Percentiles rank a stretch among this genome's conserved stretches.
Conservation (phyloP, 345 rosid genomes). For the Eucalyptus victrix region DNA sequence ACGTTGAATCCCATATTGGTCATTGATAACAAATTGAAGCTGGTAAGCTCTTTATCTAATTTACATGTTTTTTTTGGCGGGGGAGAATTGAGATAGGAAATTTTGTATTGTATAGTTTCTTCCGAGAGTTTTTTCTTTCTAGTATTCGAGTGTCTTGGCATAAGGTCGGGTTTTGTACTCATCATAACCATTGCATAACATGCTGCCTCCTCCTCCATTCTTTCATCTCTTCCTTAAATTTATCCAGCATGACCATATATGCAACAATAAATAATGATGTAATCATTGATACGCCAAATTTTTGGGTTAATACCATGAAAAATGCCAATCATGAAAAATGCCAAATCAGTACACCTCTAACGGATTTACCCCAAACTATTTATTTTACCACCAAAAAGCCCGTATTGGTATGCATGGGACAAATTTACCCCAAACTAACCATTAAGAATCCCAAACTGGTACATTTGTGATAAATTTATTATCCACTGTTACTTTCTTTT, state of each 20-base stretch:
- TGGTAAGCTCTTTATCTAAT: slow-evolving; percentile 20
- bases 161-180: neutral
- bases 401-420: neutral
- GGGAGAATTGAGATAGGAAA: neutral
- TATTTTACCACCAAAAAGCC: neutral
- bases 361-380: neutral
- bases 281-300: neutral
- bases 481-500: neutral
- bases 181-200: neutral
- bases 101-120: neutral
- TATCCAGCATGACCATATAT: neutral
- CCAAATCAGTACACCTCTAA: neutral
- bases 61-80: neutral
- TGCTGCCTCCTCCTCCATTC: neutral
- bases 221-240: neutral
- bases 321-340: neutral
- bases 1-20: slow-evolving; percentile 38
- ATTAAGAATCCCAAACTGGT: neutral
- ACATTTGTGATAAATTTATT: no score
- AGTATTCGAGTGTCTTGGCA: neutral
- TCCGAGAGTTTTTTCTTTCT: neutral
- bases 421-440: neutral
- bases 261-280: neutral
- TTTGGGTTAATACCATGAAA: neutral
- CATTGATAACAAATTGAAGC: slow-evolving; percentile 36